Conservation (phyloP, 257 asterid species). For the Anisodus acutangulus region DNA sequence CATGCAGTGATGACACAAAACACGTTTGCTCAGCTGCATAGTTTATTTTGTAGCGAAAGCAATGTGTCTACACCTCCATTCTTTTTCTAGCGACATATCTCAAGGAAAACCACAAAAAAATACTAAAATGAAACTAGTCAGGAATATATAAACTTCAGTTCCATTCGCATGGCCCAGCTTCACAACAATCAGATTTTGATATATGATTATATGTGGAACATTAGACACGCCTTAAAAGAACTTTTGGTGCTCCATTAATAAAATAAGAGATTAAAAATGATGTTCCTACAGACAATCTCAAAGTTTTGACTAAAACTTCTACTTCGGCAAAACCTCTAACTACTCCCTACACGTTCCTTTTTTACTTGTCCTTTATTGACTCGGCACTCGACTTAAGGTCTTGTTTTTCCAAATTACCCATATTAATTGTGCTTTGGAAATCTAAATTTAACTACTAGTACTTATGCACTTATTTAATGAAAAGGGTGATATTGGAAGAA, state of each 20-base stretch:
- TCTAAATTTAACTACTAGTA: no score
- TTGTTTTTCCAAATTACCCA: no score
- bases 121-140: neutral
- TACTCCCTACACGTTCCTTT: no score
- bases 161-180: neutral
- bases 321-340: neutral
- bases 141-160: neutral
- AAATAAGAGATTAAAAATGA: neutral
- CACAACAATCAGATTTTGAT: neutral
- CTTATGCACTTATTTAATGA: no score
- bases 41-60: neutral
- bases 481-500: no score
- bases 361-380: no score
- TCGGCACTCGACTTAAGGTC: no score
- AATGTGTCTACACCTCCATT: neutral
- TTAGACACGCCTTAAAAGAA: neutral
- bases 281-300: slow-evolving; percentile 21
- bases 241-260: neutral
- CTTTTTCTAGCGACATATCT: neutral
- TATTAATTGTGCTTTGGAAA: no score
- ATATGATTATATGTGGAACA: neutral
- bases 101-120: slow-evolving; percentile 16
- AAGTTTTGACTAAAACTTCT: neutral
- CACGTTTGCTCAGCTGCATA: neutral
- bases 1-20: neutral